Conservation (phyloP, 768 basidiomycete genomes). For the Leucocoprinus birnbaumii region DNA sequence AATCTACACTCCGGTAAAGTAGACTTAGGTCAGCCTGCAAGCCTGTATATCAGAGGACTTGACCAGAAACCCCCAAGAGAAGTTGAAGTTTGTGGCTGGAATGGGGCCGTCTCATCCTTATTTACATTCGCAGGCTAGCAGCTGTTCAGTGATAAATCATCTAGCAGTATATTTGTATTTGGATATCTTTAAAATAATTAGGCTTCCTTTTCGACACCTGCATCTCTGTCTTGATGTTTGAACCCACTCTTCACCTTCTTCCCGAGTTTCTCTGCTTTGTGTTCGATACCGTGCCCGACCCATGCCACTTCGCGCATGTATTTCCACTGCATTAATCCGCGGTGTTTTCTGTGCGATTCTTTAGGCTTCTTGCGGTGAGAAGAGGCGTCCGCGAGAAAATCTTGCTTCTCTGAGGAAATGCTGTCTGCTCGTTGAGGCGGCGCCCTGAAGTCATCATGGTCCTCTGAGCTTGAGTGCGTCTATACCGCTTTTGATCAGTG, state of each 20-base stretch:
- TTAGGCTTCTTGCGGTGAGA: slow-evolving; percentile 13
- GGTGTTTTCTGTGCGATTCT: slow-evolving; percentile 49
- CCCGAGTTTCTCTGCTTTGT: slow-evolving; percentile 35
- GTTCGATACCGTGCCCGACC: slow-evolving; percentile 49
- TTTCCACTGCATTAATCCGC: slow-evolving; percentile 63
- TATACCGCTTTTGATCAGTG: neutral
- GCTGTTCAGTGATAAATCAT: no score
- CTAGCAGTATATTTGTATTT: no score
- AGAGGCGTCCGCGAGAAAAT: neutral
- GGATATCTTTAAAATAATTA: slow-evolving; percentile 13
- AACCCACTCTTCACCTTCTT: slow-evolving; percentile 36
- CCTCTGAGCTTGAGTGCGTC: neutral
- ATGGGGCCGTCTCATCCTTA: no score
- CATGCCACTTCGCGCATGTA: slow-evolving; percentile 53
- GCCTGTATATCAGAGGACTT: no score
- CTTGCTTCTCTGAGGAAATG: slow-evolving; percentile 7
- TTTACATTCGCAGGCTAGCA: no score
- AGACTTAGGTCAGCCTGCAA: no score
- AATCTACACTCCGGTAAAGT: no score
- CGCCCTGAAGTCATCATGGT: neutral
- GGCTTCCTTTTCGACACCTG: slow-evolving; percentile 38
- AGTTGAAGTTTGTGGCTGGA: no score
- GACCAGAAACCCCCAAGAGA: no score
- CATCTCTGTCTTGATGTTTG: slow-evolving; percentile 25
- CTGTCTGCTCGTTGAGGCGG: slow-evolving; percentile 18